Evolutionary conservation across 2,329 filamentous ascomycete genomes (phyloP), one percentile per base, ranked within the genome.

Genomic region (Trichophyton mentagrophytes): DNA sequence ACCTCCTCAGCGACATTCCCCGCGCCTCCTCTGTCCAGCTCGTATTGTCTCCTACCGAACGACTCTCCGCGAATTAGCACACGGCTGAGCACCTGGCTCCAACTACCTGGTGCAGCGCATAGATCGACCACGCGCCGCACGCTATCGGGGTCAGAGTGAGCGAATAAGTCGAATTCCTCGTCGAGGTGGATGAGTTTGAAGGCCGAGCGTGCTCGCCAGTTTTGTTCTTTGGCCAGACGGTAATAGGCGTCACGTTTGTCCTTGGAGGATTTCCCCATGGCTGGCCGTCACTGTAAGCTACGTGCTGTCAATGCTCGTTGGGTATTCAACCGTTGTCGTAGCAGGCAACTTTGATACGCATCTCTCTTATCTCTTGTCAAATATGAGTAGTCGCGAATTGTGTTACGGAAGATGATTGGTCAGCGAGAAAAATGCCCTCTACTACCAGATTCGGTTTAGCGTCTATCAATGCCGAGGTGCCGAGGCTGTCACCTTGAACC

Each of bases 181-280:
- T 99, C 91, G 25, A 99, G 84, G 74, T 99, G 93, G 11, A 99
- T 84, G 25, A 99, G 83, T 76, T 99, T 99, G 79, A 96, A 99
- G 7, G 93, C 93, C 66, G 90, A 96, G 61, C 93, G 84, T 30
- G 93, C 93, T 40, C 93, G 88, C 92, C 93, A 99, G 65, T 95
- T 95, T 79, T 99, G 93, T 74, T 99, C 93, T 77, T 99, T 99
- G 17, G 93, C 93, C 7, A 99, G 87, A 60, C 93, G 85, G 71
- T 99, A 99, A 77, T 99, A 99, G 53, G 91, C 91, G 73, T 99
- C 93, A 59, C 93, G 88, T 77, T 99, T 99, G 72, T 99, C 93
- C 75, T 99, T 99, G 56, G 92, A 97, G 1, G 93, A 96, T 73
- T 97, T 97, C 1, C 91, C 91, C 91, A 96, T 95, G 15, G 59